Evolutionary conservation across 176 grass and related monocot genomes (phyloP).

Genomic region (Hsuehochloa calcarea): DNA sequence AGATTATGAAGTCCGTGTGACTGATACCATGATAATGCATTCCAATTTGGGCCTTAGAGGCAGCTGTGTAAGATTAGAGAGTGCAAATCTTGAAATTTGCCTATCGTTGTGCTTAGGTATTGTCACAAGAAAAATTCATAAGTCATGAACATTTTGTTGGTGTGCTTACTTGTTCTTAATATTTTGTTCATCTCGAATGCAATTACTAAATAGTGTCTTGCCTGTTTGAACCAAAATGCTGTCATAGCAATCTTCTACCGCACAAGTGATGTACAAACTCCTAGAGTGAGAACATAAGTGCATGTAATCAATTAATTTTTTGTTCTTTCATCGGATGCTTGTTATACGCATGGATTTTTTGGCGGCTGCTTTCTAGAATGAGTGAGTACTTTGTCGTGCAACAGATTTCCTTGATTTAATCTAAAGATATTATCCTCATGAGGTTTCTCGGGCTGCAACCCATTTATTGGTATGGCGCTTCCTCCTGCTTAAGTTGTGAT

Average conservation of each 20-base stretch:
- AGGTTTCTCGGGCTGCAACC: conserved; percentile 72
- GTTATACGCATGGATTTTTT: not conserved
- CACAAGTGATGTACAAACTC: not conserved
- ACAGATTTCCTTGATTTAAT: conserved; percentile 58
- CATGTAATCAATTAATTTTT: conserved; percentile 19
- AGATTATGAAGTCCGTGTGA: not conserved
- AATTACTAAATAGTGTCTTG: not conserved
- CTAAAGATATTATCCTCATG: conserved; percentile 89
- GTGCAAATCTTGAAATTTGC: not conserved
- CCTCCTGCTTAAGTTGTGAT: not conserved
- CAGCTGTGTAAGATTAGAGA: not conserved
- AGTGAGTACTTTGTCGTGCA: not conserved
- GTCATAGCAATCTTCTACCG: conserved; percentile 13
- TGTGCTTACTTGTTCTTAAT: not conserved
- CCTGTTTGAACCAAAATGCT: conserved; percentile 6
- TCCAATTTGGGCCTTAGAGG: not conserved
- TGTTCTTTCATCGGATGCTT: not conserved
- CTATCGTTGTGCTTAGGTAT: not conserved
- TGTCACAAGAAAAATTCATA: not conserved
- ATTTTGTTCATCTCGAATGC: not conserved
- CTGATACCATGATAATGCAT: conserved; percentile 8
- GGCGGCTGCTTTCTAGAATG: conserved; percentile 1
- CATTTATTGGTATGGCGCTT: conserved; percentile 69
- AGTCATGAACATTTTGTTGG: not conserved
- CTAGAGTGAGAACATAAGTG: not conserved